Evolutionary conservation across 495 filamentous ascomycete genomes (phyloP), one percentile per base, ranked within the genome.

Genomic region (Penicillium canescens): DNA sequence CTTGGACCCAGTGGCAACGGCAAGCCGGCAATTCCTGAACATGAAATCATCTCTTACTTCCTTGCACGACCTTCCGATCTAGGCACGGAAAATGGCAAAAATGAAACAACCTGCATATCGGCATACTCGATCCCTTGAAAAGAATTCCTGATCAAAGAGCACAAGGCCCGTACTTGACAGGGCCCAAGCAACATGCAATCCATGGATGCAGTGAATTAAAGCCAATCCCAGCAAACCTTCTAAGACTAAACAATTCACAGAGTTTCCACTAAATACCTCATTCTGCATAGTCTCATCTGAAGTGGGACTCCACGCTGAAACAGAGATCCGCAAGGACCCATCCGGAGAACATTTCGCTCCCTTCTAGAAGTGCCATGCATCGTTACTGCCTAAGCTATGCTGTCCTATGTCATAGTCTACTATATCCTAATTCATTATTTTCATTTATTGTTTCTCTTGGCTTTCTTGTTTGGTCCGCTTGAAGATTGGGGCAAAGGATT

Each of bases 351-450:
- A 12, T 20, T 10, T 35, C 2, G 36, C 28, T 51, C 3, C 47
- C 39, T 51, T 51, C 38, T 51, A 42, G 40, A 51, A 51, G 20
- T 36, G 34, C 20, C 48, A 43, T 51, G 40, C 49, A 51, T 43
- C 49, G 49, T 39, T 14, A 31, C 36, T 40, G 16, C 47, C 36
- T 40, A 40, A 4, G n/a, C 12, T 26, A 49, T 31, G 46, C 35
- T 39, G 36, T 49, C 36, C 40, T 37, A 8, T 40, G 21, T 26
- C 40, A 42, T 12, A 4, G 24, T 4, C 10, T 26, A 42, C 10
- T 42, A 13, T 20, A 26, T 42, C 21, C 8, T 24, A 23, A 24
- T 42, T 4, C 1, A 21, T 42, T 24, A 42, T 42, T 24, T 11
- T 12, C 34, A 20, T 26, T 40, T 42, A 31, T 31, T 21, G 33